Base-by-base conservation (phyloP, 805 yeast species). In the Zygoascus bituminiphila region DNA sequence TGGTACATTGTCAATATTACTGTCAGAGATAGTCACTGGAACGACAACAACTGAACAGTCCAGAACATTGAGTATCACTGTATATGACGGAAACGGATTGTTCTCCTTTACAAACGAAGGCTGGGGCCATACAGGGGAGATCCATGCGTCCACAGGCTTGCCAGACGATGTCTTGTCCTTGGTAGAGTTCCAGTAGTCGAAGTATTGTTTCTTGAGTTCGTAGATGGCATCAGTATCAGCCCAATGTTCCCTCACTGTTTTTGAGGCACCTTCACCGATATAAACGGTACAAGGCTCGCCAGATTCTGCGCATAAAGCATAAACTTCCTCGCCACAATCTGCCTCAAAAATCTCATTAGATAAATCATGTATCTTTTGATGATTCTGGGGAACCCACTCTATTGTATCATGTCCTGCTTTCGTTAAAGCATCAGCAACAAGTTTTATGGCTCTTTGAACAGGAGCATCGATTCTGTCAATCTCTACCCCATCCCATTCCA, bases 381-480 rank as follows among this genome's bases (percentile, higher is more conserved):
- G 41, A 17, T 47, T n/a, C 8, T 17, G 36, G 26, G 50, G 21
- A 7, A 15, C 21, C 47, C 62, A 61, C 2, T 63, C 56, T 7
- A 64, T 42, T 35, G 62, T 62, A 20, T 62, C 57, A 44, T 54
- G 52, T 22, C 52, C 52, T 4, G 54, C 47, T 8, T 25, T 24
- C 9, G 14, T 22, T 17, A 55, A 44, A 14, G 55, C 53, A 10
- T 41, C 68, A 26, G 57, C 54, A 37, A 70, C 55, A 37, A 56
- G 55, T 19, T 58, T 64, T 49, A 79, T 42, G 0, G 76, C 81
- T 49, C 80, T 66, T 12, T 63, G 50, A 8, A 76, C 65, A 3
- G 79, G 78, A 7, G 79, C 76, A 23, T 73, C 68, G 5, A 80
- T 79, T 78, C 54, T 77, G 26, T 33, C 53, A 14, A 67, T 63